Evolutionary conservation across 1,139 yeast species (phyloP).

Genomic region (Suhomyces kunorum): DNA sequence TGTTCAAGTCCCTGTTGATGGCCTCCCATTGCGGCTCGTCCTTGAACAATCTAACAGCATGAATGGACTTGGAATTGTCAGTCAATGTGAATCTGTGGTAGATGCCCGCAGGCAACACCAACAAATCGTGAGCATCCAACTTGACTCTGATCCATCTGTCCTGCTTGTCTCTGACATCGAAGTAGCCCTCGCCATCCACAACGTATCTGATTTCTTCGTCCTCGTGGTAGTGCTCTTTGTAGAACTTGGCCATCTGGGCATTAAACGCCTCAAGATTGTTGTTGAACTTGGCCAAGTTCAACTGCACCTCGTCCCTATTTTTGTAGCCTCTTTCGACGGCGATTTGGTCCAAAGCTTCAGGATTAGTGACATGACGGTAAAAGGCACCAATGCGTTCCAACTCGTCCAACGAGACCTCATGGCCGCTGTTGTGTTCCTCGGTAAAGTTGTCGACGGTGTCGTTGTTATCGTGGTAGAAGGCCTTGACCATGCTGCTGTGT

Average conservation of each 20-base stretch:
- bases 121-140: constrained; percentile 64
- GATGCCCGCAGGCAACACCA: constrained; percentile 85
- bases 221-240: constrained; percentile 89
- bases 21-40: constrained; percentile 98
- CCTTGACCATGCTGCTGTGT: constrained; percentile 40
- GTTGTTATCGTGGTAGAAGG: constrained; percentile 73
- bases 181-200: constrained; percentile 87
- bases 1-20: constrained; percentile 54
- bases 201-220: constrained; percentile 96
- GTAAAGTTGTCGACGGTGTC: constrained; percentile 64
- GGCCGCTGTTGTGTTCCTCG: constrained; percentile 73
- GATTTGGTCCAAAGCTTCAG: constrained; percentile 61
- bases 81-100: constrained; percentile 89
- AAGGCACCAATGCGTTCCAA: constrained; percentile 69
- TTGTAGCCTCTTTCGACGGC: constrained; percentile 74
- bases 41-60: constrained; percentile 81
- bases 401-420: constrained; percentile 48
- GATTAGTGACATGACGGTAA: constrained; percentile 54
- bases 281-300: constrained; percentile 64
- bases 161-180: constrained; percentile 73
- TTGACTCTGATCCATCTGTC: constrained; percentile 81
- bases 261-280: constrained; percentile 61
- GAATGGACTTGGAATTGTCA: constrained; percentile 54
- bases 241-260: constrained; percentile 68
- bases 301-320: constrained; percentile 71